phyloP scores from a whole-genome alignment of 441 rosid species.

The Pelargonium fulgidum region DNA sequence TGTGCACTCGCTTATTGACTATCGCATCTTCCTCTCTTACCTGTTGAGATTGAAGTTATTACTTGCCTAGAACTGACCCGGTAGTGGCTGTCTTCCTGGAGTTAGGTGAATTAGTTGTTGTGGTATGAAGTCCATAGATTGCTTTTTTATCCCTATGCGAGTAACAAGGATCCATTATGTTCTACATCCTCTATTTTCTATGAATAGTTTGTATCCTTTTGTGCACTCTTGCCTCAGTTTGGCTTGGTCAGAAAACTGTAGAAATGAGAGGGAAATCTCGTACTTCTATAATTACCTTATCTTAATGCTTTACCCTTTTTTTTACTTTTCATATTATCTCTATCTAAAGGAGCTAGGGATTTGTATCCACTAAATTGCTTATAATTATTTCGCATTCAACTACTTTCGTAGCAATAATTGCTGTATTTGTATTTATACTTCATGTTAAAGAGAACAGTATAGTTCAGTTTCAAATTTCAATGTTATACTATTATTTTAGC shows the following conservation, averaged over 20 bases:
- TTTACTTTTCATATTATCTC: neutral
- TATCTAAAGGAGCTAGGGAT: neutral
- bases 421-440: neutral
- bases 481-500: neutral
- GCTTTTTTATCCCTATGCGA: neutral
- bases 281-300: neutral
- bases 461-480: neutral
- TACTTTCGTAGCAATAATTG: neutral
- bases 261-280: neutral
- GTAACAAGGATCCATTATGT: neutral
- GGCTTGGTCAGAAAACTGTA: neutral
- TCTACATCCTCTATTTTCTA: neutral
- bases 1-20: neutral
- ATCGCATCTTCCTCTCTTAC: neutral
- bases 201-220: neutral
- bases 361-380: neutral
- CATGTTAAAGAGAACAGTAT: too few species aligned
- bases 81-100: neutral
- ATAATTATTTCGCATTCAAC: neutral
- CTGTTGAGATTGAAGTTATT: neutral
- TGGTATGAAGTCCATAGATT: neutral
- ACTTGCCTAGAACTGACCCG: neutral
- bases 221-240: neutral
- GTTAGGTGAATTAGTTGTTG: slow-evolving; percentile 1
- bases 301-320: neutral